Base-by-base conservation (phyloP, 805 yeast species). In the Myxozyma vanderwaltii region DNA sequence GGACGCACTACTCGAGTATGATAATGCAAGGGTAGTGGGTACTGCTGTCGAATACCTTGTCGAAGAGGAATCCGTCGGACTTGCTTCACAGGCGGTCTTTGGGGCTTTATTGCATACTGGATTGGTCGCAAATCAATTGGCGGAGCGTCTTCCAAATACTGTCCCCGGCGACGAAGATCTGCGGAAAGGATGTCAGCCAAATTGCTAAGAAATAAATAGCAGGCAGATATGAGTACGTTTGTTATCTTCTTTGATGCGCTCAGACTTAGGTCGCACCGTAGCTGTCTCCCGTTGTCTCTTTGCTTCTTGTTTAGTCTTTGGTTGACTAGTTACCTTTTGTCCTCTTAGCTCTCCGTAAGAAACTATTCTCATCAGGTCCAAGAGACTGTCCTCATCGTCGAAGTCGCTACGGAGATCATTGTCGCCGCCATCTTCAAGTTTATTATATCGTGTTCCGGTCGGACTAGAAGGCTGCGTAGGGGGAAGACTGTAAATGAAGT, bases 401-500 rank as follows among this genome's bases (percentile, higher is more conserved):
- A 35, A 31, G 12, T 48, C 43, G 15, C 23, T 36, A 13, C 5
- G 6, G 23, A 23, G 24, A 15, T 36, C 43, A 23, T 15, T 33
- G 17, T 48, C 52, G 13, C n/a, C 13, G 15, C 52, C 52, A 26
- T 48, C 43, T 17, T 48, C 52, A 10, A 10, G 19, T 23, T 13
- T 21, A n/a, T 48, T 48, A 24, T 48, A 36, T 13, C 52, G 17
- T 2, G 41, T 10, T 6, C 52, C 54, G 27, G 45, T 31, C 27
- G 54, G 47, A 31, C 54, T 51, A 10, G 54, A 39, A 8, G 57
- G 38, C 21, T 17, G 26, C 10, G 51, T 50, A 10, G 31, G 51
- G 15, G 58, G 58, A 13, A 54, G 36, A 13, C 43, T 19, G n/a
- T 36, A 41, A 41, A 54, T 38, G 47, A 47, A 54, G 8, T 51